Evolutionary conservation across 2,329 filamentous ascomycete species (phyloP).

Genomic region (Fusarium illudens): DNA sequence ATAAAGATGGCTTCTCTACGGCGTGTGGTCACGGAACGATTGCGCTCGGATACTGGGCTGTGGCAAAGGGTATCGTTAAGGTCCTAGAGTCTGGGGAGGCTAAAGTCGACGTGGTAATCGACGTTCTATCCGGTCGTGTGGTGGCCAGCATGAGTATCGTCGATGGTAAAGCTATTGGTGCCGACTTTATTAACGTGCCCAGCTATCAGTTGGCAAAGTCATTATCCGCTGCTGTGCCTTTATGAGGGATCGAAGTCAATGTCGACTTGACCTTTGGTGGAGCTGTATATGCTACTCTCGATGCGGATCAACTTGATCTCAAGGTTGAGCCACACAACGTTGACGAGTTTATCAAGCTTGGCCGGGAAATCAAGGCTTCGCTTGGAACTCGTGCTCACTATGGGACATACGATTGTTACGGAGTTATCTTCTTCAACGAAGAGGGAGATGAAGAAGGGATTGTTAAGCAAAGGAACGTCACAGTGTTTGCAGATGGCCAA

Average conservation of each 20-base stretch:
- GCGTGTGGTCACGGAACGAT: constrained; percentile 42
- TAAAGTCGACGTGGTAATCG: constrained; percentile 22
- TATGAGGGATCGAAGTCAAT: accelerated
- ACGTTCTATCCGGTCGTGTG: constrained; percentile 29
- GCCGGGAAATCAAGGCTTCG: constrained; percentile 26
- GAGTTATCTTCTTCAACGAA: constrained; percentile 28
- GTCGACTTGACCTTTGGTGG: constrained; percentile 19
- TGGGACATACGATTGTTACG: constrained; percentile 18
- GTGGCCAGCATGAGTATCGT: neutral
- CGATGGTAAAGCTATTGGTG: constrained; percentile 1
- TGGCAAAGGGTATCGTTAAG: constrained; percentile 7
- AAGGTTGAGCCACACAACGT: constrained; percentile 9
- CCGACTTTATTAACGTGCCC: constrained; percentile 30
- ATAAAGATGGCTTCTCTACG: constrained; percentile 43
- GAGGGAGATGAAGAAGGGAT: neutral
- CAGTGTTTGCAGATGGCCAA: constrained; percentile 40
- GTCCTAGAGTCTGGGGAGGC: neutral
- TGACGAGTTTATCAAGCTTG: constrained; percentile 26
- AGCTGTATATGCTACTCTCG: constrained; percentile 25
- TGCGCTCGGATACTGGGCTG: constrained; percentile 40
- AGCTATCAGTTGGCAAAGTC: constrained; percentile 27
- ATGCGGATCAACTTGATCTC: constrained; percentile 15
- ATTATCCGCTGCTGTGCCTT: constrained; percentile 1
- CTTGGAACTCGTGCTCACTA: constrained; percentile 16
- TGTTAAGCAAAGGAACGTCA: constrained; percentile 31